phyloP scores from a whole-genome alignment of 2,329 filamentous ascomycete species.

The Bipolaris cookei region DNA sequence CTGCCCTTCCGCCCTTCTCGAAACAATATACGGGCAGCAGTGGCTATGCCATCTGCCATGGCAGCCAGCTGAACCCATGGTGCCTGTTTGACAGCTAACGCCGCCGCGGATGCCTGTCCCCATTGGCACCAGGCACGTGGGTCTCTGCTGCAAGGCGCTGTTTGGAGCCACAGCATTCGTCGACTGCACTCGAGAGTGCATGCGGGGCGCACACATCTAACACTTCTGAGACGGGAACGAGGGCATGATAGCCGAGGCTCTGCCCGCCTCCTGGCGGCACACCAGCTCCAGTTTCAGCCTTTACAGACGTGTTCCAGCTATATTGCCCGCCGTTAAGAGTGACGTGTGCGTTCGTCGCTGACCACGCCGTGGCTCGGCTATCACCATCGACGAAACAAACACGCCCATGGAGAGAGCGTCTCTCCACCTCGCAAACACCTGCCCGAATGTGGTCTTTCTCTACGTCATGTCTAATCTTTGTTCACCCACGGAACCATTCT shows the following conservation, averaged over 20 bases:
- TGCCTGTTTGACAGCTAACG: conserved; percentile 2
- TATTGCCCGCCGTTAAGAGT: conserved; percentile 10
- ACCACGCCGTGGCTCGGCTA: conserved; percentile 3
- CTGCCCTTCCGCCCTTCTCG: not conserved
- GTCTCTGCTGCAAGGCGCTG: conserved; percentile 1
- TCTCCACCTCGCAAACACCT: conserved; percentile 2
- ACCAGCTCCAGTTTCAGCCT: conserved; percentile 9
- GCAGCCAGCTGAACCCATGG: not conserved
- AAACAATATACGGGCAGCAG: conserved; percentile 5
- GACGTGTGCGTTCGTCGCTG: conserved; percentile 2
- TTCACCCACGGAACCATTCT: conserved; percentile 5
- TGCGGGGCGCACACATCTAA: conserved; percentile 12
- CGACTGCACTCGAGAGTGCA: conserved; percentile 10
- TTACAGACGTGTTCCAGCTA: conserved; percentile 11
- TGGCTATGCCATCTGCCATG: conserved; percentile 1
- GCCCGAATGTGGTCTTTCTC: conserved; percentile 8
- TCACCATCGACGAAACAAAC: conserved; percentile 9
- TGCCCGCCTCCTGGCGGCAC: conserved; percentile 5
- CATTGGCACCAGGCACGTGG: conserved; percentile 6
- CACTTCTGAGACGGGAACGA: conserved; percentile 11
- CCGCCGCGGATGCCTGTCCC: conserved; percentile 8
- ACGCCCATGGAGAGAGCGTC: not conserved
- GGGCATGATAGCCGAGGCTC: conserved; percentile 7
- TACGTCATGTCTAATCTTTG: conserved; percentile 11
- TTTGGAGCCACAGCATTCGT: conserved; percentile 14